These are phyloP conservation scores for Calonectria pauciramosa DNA, from an alignment of 2,329 filamentous ascomycete species.

Conservation along the genomic window DNA sequence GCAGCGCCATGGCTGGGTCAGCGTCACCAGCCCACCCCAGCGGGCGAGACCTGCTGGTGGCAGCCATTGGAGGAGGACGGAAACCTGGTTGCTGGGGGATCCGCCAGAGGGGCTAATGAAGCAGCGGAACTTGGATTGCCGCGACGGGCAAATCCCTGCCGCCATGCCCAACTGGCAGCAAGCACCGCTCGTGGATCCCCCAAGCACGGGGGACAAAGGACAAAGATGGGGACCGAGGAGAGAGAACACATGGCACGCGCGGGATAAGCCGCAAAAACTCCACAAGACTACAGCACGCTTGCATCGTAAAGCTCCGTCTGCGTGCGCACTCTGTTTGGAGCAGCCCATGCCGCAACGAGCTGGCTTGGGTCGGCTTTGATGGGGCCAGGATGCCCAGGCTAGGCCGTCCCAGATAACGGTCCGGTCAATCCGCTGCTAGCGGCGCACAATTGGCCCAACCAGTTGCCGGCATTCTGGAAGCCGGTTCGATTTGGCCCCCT, in stretches of 20 bases:
- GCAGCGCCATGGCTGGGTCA: background rate
- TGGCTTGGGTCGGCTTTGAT: background rate
- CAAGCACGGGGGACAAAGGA: too few species aligned
- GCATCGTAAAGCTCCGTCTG: background rate
- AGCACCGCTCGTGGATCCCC: too few species aligned
- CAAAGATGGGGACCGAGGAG: background rate
- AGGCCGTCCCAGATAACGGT: background rate
- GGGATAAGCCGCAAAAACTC: background rate
- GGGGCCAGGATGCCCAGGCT: background rate
- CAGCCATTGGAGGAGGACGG: background rate
- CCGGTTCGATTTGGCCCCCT: background rate
- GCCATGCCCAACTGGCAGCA: background rate
- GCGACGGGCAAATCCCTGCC: background rate
- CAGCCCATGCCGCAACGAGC: background rate
- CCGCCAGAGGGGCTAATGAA: background rate
- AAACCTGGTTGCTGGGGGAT: background rate
- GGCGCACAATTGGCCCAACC: background rate
- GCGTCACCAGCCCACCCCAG: background rate
- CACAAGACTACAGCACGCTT: background rate
- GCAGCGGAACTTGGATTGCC: background rate
- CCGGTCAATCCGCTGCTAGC: background rate
- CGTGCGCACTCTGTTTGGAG: background rate
- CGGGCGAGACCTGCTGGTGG: background rate
- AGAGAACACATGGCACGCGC: constrained; percentile 6
- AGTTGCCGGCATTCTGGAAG: background rate